These are phyloP conservation scores for Narthecium ossifragum DNA, from an alignment of 106 monocot genomes.

Conservation along the genomic window DNA sequence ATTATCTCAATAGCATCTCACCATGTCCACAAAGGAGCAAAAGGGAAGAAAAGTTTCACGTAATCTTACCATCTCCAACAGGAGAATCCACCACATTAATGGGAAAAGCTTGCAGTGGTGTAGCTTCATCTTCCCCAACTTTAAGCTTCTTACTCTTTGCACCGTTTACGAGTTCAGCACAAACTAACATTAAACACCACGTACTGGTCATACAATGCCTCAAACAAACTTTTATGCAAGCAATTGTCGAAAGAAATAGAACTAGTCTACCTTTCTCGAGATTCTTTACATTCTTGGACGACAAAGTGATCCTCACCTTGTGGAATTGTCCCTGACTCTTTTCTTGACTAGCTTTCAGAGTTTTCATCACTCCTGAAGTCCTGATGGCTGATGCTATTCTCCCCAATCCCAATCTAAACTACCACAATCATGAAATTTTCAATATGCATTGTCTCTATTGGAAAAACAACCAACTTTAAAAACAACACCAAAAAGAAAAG, in stretches of 20 bases:
- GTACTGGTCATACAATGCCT: background rate
- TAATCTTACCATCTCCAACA: slow-evolving; percentile 4
- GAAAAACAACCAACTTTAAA: no score
- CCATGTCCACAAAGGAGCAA: no score
- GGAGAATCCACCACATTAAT: background rate
- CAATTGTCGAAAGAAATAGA: background rate
- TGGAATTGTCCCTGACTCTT: slow-evolving; percentile 10
- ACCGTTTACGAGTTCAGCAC: slow-evolving; percentile 21
- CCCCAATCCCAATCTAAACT: no score
- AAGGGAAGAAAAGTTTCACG: background rate
- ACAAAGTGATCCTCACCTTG: slow-evolving; percentile 15
- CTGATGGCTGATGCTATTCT: background rate
- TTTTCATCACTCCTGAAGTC: slow-evolving; percentile 11
- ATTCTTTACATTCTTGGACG: slow-evolving; percentile 22
- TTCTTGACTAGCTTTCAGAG: background rate
- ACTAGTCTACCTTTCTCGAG: slow-evolving; percentile 20
- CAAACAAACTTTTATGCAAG: background rate
- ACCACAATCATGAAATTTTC: no score
- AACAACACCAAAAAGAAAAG: no score
- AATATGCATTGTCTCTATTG: no score
- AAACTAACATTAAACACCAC: slow-evolving; percentile 10
- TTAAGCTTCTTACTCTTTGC: slow-evolving; percentile 13
- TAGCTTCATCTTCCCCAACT: slow-evolving; percentile 19
- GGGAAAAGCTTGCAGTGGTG: slow-evolving; percentile 11
- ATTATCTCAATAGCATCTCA: no score